Evolutionary conservation across 1,284 basidiomycete genomes (phyloP).

Genomic region (Malassezia vespertilionis): DNA sequence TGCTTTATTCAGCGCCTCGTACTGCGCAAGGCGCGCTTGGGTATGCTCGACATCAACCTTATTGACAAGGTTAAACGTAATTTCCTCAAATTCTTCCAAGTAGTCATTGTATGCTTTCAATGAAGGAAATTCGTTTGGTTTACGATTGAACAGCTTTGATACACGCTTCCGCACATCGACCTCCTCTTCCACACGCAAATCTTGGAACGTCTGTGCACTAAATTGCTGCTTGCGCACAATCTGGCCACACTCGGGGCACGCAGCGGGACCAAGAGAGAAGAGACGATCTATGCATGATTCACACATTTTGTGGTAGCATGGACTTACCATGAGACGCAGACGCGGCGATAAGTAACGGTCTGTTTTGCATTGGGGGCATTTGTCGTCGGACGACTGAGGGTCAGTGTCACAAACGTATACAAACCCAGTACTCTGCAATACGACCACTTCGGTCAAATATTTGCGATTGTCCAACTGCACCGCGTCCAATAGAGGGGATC

Average conservation of each 20-base stretch:
- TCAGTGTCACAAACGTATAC: neutral
- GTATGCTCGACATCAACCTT: constrained; percentile 74
- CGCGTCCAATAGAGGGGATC: constrained; percentile 1
- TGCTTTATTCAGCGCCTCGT: constrained; percentile 52
- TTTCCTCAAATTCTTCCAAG: constrained; percentile 87
- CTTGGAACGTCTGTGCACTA: constrained; percentile 91
- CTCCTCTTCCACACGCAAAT: constrained; percentile 90
- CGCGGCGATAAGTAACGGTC: constrained; percentile 92
- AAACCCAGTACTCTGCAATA: constrained; percentile 30
- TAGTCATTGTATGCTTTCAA: constrained; percentile 86
- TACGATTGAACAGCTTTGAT: constrained; percentile 74
- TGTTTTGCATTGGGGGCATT: constrained; percentile 93
- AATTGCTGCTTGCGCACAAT: constrained; percentile 88
- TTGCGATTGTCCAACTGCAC: constrained; percentile 9
- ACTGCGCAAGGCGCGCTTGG: constrained; percentile 68
- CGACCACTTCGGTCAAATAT: constrained; percentile 32
- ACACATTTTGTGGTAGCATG: constrained; percentile 94
- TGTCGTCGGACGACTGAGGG: constrained; percentile 53
- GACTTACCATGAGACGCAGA: constrained; percentile 77
- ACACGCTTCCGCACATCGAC: constrained; percentile 75
- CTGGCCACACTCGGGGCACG: constrained; percentile 84
- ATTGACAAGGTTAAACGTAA: constrained; percentile 92
- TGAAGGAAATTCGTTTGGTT: constrained; percentile 73
- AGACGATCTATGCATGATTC: constrained; percentile 75
- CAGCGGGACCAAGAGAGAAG: constrained; percentile 88